Base-by-base conservation (phyloP, 768 basidiomycete genomes). In the Glaciozyma martinii region DNA sequence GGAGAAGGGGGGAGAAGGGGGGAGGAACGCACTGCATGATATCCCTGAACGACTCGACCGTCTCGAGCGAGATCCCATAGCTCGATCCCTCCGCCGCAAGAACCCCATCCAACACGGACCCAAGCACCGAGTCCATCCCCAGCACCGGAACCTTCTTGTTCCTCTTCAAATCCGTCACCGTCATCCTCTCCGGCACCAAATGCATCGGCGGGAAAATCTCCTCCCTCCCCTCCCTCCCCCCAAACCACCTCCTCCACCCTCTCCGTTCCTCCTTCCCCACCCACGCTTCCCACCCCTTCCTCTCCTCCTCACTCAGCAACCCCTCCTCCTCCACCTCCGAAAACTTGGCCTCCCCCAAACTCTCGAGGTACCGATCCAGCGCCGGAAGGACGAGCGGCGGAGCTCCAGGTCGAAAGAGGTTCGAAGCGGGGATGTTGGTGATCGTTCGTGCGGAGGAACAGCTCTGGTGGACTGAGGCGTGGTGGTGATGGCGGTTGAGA, bases 321-420 rank as follows among this genome's bases (percentile, higher is more conserved):
- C 44, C 30, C 29, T 54, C 30, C 13, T 49, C 30, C 29, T 54
- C 50, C 29, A 46, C 43, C 15, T 57, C 30, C 2, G 77, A 65
- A 62, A 86, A 83, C 9, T 73, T 60, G 0, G 84, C 81, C 19
- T 77, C 71, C 1, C 79, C 77, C 8, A 86, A 66, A 13, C 76
- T 75, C 2, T 82, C 77, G n/a, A 88, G 76, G 70, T 83, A 79
- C 7, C 77, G 71, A 73, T 88, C 86, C 56, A 88, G 80, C 52
- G 81, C 78, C 1, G 86, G 85, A 18, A 89, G 79, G 62, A 80
- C 79, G 27, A 88, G 75, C 0, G 84, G 82, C 9, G 80, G 78
- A 3, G 86, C 83, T 67, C 79, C 75, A n/a, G 83, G 79, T 43
- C 82, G 76, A 72, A 89, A 86, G 4, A 87, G 76, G 10, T 77